Conservation (phyloP, 108 stramenopile genomes). For the Craspedostauros australis region DNA sequence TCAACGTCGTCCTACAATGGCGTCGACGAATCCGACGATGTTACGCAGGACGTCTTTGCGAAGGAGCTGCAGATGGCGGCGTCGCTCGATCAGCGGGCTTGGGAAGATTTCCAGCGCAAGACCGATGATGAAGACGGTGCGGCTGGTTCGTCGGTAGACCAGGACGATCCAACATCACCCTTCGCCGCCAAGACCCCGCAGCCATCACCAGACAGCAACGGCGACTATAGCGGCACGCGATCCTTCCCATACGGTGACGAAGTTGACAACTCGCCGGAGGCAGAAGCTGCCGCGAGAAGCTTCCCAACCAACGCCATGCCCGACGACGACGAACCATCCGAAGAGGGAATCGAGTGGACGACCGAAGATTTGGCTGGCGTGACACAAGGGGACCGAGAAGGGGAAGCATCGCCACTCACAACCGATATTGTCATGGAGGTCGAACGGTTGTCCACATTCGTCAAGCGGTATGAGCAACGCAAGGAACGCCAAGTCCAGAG, state of each 20-base stretch:
- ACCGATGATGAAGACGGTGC: neutral
- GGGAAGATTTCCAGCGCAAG: slow-evolving; percentile 26
- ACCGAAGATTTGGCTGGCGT: neutral
- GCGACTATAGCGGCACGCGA: neutral
- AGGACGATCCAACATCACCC: neutral
- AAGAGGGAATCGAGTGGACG: slow-evolving; percentile 12
- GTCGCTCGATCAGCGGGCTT: slow-evolving; percentile 25
- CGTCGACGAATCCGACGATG: slow-evolving; percentile 4
- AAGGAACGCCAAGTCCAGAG: slow-evolving; percentile 20
- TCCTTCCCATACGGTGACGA: slow-evolving; percentile 35
- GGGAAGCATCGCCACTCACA: neutral
- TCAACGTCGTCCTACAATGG: neutral
- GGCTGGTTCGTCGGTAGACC: neutral
- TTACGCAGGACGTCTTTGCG: slow-evolving; percentile 24
- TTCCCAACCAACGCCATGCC: neutral
- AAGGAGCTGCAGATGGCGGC: slow-evolving; percentile 29
- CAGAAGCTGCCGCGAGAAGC: neutral
- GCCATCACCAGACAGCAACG: neutral
- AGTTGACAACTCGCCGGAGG: neutral
- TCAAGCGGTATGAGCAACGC: slow-evolving; percentile 29
- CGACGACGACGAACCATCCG: too few relatives aligned
- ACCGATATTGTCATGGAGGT: slow-evolving; percentile 23
- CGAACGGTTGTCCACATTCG: slow-evolving; percentile 21
- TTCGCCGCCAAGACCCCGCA: neutral
- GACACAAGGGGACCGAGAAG: neutral